Evolutionary conservation across 768 basidiomycete genomes (phyloP).

Genomic region (Lentinula boryana): DNA sequence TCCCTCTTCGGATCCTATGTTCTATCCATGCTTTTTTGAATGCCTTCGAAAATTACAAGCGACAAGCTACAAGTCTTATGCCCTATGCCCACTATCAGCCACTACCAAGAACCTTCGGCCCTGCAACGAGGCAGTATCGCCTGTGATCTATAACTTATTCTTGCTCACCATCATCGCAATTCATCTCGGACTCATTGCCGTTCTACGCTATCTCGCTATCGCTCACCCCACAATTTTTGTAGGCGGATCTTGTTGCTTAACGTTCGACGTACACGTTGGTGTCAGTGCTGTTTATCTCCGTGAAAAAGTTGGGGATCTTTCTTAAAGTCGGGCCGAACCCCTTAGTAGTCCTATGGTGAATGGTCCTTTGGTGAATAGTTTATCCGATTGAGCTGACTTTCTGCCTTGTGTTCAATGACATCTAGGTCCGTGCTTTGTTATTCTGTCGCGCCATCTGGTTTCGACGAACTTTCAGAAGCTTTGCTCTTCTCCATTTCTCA

Average conservation of each 20-base stretch:
- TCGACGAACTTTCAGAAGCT: background rate
- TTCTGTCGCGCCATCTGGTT: background rate
- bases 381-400: background rate
- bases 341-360: background rate
- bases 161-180: background rate
- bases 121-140: background rate
- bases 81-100: background rate
- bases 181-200: no score
- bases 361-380: background rate
- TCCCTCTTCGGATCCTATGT: no score
- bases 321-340: background rate
- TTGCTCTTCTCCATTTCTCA: background rate
- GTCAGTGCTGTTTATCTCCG: background rate
- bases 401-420: background rate
- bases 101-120: background rate
- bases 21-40: no score
- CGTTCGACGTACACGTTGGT: no score
- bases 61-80: no score
- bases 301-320: background rate
- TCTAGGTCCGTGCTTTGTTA: background rate
- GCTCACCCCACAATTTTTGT: no score
- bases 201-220: no score
- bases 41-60: no score
- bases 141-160: background rate
- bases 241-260: no score